Evolutionary conservation across 2,329 filamentous ascomycete species (phyloP).

Genomic region (Sarocladium brachiariae): DNA sequence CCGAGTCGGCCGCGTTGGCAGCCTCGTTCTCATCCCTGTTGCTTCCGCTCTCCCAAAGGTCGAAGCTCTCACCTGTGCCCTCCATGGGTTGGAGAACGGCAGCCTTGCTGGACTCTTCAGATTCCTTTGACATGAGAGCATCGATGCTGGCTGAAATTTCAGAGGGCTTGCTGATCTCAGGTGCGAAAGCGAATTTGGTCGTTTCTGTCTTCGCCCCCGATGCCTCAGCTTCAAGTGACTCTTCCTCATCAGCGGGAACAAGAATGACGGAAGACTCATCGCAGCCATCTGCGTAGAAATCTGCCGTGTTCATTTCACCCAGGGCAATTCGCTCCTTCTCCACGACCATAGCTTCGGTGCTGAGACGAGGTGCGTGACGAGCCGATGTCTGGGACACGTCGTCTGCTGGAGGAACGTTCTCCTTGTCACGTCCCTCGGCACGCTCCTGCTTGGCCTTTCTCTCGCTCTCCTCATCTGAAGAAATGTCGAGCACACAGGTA

Average conservation of each 20-base stretch:
- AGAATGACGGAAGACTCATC: slow-evolving; percentile 56
- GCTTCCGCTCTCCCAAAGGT: slow-evolving; percentile 66
- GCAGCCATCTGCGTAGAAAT: slow-evolving; percentile 62
- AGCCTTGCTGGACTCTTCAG: slow-evolving; percentile 31
- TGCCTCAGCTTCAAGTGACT: slow-evolving; percentile 13
- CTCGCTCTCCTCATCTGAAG: slow-evolving; percentile 72
- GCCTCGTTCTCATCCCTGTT: slow-evolving; percentile 45
- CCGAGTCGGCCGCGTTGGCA: background rate
- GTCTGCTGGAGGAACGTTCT: slow-evolving; percentile 77
- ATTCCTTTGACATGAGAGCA: slow-evolving; percentile 28
- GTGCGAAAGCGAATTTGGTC: slow-evolving; percentile 2
- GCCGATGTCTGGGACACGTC: slow-evolving; percentile 52
- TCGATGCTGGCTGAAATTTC: slow-evolving; percentile 23
- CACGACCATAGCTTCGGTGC: slow-evolving; percentile 45
- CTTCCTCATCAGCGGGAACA: slow-evolving; percentile 53
- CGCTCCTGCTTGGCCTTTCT: slow-evolving; percentile 44
- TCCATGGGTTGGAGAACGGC: slow-evolving; percentile 48
- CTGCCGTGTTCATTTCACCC: slow-evolving; percentile 58
- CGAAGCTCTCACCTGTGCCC: slow-evolving; percentile 53
- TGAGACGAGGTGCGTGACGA: slow-evolving; percentile 17
- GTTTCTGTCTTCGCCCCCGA: background rate
- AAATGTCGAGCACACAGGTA: slow-evolving; percentile 80
- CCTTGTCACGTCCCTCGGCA: slow-evolving; percentile 66
- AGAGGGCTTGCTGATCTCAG: slow-evolving; percentile 17
- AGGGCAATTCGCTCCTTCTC: slow-evolving; percentile 60